A percentile compares a stretch with the other conserved stretches of the same genome.
Conservation (phyloP, 345 rosid genomes). For the Mallotus nudiflorus region DNA sequence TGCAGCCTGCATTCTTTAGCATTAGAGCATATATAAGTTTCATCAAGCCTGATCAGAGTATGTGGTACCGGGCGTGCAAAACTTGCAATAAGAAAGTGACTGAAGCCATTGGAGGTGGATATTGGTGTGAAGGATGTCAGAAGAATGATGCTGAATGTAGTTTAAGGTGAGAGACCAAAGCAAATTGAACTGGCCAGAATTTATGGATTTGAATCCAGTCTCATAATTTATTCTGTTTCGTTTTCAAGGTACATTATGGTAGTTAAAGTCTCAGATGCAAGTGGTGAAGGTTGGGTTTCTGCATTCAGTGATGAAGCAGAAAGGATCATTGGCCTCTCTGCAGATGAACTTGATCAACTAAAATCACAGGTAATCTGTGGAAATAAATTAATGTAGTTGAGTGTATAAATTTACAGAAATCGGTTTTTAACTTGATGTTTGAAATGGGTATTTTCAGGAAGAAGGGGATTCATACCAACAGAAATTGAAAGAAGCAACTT, state of each 20-base stretch:
- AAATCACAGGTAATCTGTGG: conserved; percentile 53
- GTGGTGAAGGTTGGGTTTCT: conserved; percentile 81
- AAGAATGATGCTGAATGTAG: conserved; percentile 74
- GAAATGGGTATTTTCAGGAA: conserved; percentile 34
- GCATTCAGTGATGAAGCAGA: conserved; percentile 83
- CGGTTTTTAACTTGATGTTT: background rate
- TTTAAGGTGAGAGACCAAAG: conserved; percentile 50
- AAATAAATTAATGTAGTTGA: background rate
- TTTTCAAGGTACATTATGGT: conserved; percentile 70
- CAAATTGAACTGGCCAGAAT: background rate
- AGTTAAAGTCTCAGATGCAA: conserved; percentile 62
- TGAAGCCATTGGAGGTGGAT: conserved; percentile 80
- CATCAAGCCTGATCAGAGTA: conserved; percentile 82
- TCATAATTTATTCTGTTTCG: background rate
- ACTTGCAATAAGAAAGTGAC: conserved; percentile 94
- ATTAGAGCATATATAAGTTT: conserved; percentile 65
- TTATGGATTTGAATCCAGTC: background rate
- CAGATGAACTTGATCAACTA: conserved; percentile 76
- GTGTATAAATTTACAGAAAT: background rate
- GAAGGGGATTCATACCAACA: conserved; percentile 53
- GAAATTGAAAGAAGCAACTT: conserved; percentile 75
- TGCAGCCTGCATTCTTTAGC: conserved; percentile 78
- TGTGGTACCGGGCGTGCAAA: conserved; percentile 98
- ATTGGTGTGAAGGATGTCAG: conserved; percentile 98
- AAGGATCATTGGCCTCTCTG: conserved; percentile 69